phyloP scores from a whole-genome alignment of 2,329 filamentous ascomycete genomes.

The Diplodia sapinea region DNA sequence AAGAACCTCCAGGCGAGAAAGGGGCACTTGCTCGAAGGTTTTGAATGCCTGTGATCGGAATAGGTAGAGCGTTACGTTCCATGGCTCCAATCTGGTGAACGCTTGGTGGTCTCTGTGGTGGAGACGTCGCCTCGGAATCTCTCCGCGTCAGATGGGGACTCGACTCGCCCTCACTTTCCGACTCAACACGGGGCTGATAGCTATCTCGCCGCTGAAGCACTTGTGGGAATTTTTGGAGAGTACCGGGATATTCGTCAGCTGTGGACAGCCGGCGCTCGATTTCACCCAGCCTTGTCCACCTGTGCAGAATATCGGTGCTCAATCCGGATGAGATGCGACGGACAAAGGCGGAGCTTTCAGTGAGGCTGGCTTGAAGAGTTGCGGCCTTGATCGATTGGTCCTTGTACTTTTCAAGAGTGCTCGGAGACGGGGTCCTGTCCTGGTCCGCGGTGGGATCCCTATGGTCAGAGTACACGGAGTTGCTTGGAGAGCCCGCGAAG shows the following conservation, averaged over 20 bases:
- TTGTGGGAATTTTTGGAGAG: slow-evolving; percentile 41
- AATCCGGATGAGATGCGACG: slow-evolving; percentile 10
- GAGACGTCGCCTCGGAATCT: slow-evolving; percentile 13
- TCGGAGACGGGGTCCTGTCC: slow-evolving; percentile 14
- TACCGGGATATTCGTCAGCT: slow-evolving; percentile 27
- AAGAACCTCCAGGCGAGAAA: slow-evolving; percentile 36
- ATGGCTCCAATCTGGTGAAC: slow-evolving; percentile 10
- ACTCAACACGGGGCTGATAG: slow-evolving; percentile 38
- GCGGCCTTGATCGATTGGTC: slow-evolving; percentile 11
- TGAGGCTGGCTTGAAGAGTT: slow-evolving; percentile 2
- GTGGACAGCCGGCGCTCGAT: slow-evolving; percentile 41
- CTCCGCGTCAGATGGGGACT: background rate
- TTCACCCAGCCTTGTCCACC: slow-evolving; percentile 44
- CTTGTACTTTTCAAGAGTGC: slow-evolving; percentile 23
- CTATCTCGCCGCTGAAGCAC: slow-evolving; percentile 45
- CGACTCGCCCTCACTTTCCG: background rate
- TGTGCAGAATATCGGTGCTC: slow-evolving; percentile 37
- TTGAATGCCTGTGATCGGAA: background rate
- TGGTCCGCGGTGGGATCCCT: slow-evolving; percentile 5
- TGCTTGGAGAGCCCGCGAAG: slow-evolving; percentile 17
- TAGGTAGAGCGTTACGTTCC: slow-evolving; percentile 10
- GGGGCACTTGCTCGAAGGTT: slow-evolving; percentile 1
- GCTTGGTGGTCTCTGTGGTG: slow-evolving; percentile 20
- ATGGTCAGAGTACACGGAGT: slow-evolving; percentile 23
- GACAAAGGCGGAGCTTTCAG: slow-evolving; percentile 21